Conservation (phyloP, 768 basidiomycete species). For the Sporobolomyces phaffii region DNA sequence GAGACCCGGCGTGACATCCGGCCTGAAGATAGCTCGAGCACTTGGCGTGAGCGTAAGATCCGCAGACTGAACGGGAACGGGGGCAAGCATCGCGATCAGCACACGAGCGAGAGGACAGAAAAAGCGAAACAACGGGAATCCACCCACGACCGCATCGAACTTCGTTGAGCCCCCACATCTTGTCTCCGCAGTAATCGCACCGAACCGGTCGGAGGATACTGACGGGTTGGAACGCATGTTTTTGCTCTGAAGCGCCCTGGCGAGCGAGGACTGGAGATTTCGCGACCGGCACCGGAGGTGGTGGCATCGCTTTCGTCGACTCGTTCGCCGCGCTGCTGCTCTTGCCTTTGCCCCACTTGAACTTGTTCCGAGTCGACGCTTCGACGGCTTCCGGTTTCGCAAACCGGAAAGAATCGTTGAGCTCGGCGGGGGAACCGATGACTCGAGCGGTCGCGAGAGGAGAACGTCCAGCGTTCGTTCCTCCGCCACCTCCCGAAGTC, state of each 20-base stretch:
- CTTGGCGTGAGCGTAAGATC: slow-evolving; percentile 76
- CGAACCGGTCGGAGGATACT: slow-evolving; percentile 80
- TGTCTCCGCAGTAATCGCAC: slow-evolving; percentile 94
- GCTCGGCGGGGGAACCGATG: slow-evolving; percentile 19
- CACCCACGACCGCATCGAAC: slow-evolving; percentile 76
- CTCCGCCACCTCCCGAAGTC: background rate
- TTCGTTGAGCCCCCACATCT: slow-evolving; percentile 94
- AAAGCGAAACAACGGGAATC: too few species aligned
- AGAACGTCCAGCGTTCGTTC: slow-evolving; percentile 20
- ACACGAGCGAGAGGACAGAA: too few species aligned
- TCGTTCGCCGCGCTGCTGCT: slow-evolving; percentile 11
- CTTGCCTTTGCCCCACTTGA: slow-evolving; percentile 47
- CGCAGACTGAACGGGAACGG: slow-evolving; percentile 58
- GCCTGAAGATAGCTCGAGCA: slow-evolving; percentile 50
- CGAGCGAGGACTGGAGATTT: slow-evolving; percentile 17
- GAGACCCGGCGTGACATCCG: slow-evolving; percentile 14
- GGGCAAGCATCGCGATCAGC: too few species aligned
- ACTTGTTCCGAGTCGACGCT: slow-evolving; percentile 42
- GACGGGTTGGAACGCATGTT: slow-evolving; percentile 80
- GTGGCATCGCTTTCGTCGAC: slow-evolving; percentile 2
- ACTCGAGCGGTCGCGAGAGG: slow-evolving; percentile 26
- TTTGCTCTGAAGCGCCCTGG: slow-evolving; percentile 23
- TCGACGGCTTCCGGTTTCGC: slow-evolving; percentile 42
- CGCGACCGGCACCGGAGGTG: slow-evolving; percentile 9
- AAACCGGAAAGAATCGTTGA: slow-evolving; percentile 19